A percentile compares a stretch with the other conserved stretches of the same genome.
Conservation (phyloP, 257 asterid species). For the Nicotiana tabacum region DNA sequence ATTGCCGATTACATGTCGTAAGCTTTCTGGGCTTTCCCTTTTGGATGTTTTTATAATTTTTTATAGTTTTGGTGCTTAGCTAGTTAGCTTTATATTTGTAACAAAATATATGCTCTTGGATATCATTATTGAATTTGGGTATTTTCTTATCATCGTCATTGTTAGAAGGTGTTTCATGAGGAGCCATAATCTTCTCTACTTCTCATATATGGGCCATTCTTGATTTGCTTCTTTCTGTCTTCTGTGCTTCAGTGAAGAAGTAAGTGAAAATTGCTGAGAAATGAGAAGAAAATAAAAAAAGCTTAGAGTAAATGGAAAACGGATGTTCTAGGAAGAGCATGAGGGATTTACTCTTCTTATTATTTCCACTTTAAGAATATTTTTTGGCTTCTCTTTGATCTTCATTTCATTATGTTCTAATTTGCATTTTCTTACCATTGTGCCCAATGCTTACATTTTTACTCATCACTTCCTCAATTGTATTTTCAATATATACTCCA, state of each 20-base stretch:
- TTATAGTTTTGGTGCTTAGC: background rate
- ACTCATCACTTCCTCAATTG: background rate
- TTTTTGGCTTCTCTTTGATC: background rate
- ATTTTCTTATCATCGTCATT: background rate
- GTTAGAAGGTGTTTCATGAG: background rate
- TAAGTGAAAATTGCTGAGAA: background rate
- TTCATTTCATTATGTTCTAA: background rate
- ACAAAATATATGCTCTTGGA: background rate
- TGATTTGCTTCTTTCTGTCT: background rate
- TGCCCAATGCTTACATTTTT: background rate
- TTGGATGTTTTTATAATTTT: background rate
- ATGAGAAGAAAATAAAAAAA: background rate
- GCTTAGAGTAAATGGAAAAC: background rate
- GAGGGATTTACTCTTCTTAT: background rate
- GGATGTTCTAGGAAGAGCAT: background rate
- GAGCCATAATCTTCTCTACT: background rate
- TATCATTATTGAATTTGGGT: background rate
- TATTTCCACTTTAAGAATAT: background rate
- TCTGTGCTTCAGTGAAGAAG: background rate
- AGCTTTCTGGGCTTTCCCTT: slow-evolving; percentile 25
- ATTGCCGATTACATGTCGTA: slow-evolving; percentile 81
- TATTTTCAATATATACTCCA: background rate
- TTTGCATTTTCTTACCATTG: background rate
- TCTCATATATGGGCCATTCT: background rate
- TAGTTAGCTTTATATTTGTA: background rate